Conservation (phyloP, 495 filamentous ascomycete genomes). For the Hypoxylon fuscum region DNA sequence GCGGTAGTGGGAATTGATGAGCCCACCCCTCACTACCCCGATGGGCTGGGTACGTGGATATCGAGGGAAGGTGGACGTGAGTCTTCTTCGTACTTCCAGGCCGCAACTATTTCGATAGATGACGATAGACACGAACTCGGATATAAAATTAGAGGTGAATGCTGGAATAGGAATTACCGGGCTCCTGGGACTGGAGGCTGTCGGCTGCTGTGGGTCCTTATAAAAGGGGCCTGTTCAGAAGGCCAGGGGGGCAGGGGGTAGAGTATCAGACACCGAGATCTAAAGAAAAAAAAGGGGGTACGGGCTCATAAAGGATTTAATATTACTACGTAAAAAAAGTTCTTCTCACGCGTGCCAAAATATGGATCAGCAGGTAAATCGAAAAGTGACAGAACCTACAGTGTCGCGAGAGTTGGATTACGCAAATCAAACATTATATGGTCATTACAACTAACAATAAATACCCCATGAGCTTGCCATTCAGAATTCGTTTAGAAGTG, state of each 20-base stretch:
- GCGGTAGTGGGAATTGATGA: neutral
- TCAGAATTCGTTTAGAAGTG: no score
- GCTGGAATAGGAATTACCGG: neutral
- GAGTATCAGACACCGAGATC: neutral
- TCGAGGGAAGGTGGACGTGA: neutral
- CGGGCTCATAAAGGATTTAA: constrained; percentile 9
- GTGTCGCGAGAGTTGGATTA: neutral
- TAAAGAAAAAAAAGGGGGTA: neutral
- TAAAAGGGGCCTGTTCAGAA: neutral
- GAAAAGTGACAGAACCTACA: neutral
- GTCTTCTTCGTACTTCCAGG: neutral
- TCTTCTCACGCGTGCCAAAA: neutral
- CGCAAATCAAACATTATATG: no score
- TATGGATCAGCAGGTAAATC: neutral
- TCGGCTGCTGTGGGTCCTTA: neutral
- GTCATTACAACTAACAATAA: no score
- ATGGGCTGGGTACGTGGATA: neutral
- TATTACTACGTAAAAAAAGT: neutral
- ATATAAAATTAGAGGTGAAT: constrained; percentile 2
- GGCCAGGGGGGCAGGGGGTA: constrained; percentile 4
- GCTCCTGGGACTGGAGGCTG: constrained; percentile 1
- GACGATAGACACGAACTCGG: neutral
- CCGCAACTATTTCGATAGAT: neutral
- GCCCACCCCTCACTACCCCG: neutral
- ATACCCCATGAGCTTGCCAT: no score